Evolutionary conservation across 495 filamentous ascomycete species (phyloP).

Genomic region (Hypoxylon cercidicola): DNA sequence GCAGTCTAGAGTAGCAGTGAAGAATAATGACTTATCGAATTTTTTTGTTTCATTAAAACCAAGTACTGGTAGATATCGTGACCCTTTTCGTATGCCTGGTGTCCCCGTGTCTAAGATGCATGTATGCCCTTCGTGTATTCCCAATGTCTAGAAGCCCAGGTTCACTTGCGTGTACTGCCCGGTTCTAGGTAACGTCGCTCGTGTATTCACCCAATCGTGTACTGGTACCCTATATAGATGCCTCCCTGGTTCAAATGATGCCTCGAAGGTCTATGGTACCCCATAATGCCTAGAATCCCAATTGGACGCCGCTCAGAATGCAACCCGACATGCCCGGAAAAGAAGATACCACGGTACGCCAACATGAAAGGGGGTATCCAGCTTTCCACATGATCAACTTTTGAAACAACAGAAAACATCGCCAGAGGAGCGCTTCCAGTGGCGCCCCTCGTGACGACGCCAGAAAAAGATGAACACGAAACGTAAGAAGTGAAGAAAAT

Average conservation of each 20-base stretch:
- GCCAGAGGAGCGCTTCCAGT: slow-evolving; percentile 5
- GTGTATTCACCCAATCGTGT: slow-evolving; percentile 2
- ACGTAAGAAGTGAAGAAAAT: background rate
- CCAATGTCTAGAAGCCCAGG: slow-evolving; percentile 1
- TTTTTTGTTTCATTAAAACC: too few species aligned
- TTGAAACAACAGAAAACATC: slow-evolving; percentile 27
- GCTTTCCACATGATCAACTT: slow-evolving; percentile 26
- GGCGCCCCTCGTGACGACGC: background rate
- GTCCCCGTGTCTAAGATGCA: slow-evolving; percentile 21
- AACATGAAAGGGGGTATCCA: slow-evolving; percentile 38
- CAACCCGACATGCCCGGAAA: slow-evolving; percentile 18
- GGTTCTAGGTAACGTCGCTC: slow-evolving; percentile 9
- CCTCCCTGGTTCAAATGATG: slow-evolving; percentile 18
- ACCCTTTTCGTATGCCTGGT: slow-evolving; percentile 2
- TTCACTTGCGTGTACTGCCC: slow-evolving; percentile 10
- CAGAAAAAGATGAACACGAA: background rate
- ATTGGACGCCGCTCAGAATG: slow-evolving; percentile 35
- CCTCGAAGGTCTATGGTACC: slow-evolving; percentile 23
- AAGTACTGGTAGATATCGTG: slow-evolving; percentile 18
- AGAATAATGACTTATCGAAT: background rate
- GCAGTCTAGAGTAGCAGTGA: background rate
- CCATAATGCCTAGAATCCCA: slow-evolving; percentile 20
- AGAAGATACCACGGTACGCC: slow-evolving; percentile 14
- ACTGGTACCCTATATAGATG: slow-evolving; percentile 23
- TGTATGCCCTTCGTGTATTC: slow-evolving; percentile 24